Evolutionary conservation across 345 rosid genomes (phyloP).

Genomic region (Lenwebbia sp.): DNA sequence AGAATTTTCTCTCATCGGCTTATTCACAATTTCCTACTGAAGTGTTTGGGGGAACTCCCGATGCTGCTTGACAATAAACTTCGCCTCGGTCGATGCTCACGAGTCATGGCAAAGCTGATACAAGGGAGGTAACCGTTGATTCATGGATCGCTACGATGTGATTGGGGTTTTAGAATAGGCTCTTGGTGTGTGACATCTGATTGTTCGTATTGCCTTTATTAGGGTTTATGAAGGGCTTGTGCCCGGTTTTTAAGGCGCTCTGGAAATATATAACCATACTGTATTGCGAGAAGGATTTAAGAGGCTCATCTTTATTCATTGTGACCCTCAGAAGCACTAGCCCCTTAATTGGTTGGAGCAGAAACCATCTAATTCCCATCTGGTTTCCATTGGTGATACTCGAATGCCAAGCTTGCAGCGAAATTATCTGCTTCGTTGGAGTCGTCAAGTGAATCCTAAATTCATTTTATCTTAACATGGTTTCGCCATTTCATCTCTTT

Average conservation of each 20-base stretch:
- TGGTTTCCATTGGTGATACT: neutral
- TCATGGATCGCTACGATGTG: neutral
- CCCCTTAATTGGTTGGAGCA: neutral
- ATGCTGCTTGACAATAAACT: constrained; percentile 11
- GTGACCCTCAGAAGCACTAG: neutral
- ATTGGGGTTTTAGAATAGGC: neutral
- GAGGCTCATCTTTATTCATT: neutral
- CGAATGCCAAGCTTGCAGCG: neutral
- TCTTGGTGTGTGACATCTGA: neutral
- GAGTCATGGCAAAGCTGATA: neutral
- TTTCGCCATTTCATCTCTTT: neutral
- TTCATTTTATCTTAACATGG: neutral
- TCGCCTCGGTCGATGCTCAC: neutral
- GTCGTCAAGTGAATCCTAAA: neutral
- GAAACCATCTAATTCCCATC: neutral
- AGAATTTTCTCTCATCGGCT: neutral
- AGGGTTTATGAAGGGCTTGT: neutral
- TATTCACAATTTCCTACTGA: constrained; percentile 14
- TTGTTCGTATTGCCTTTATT: neutral
- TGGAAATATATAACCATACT: neutral
- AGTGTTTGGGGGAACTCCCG: constrained; percentile 62
- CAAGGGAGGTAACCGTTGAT: neutral
- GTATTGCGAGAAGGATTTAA: neutral
- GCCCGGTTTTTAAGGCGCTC: neutral
- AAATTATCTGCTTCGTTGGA: neutral